These are phyloP conservation scores for Cenococcum geophilum DNA, from an alignment of 495 filamentous ascomycete species.

Conservation along the genomic window DNA sequence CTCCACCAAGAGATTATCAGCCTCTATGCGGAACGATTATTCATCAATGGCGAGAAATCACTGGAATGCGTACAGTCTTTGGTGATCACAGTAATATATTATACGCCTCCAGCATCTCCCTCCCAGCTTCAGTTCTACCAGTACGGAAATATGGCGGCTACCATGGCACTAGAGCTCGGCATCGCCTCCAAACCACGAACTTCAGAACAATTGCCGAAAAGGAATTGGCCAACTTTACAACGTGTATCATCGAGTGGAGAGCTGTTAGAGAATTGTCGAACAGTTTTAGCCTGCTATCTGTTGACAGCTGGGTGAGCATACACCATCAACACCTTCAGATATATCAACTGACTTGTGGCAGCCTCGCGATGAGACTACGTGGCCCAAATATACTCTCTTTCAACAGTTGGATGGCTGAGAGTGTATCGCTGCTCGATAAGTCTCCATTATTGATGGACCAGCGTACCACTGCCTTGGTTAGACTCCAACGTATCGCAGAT, in stretches of 20 bases:
- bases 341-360: constrained; percentile 20
- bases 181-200: constrained; percentile 40
- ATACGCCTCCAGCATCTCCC: constrained; percentile 45
- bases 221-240: constrained; percentile 11
- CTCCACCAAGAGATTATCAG: constrained; percentile 47
- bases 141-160: constrained; percentile 50
- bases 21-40: constrained; percentile 46
- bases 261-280: constrained; percentile 34
- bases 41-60: constrained; percentile 50
- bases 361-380: constrained; percentile 49
- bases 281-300: constrained; percentile 47
- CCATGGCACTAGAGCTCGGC: constrained; percentile 52
- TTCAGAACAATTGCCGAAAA: constrained; percentile 25
- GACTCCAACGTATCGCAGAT: constrained; percentile 47
- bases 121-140: constrained; percentile 49
- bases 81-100: constrained; percentile 47
- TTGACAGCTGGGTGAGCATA: constrained; percentile 37
- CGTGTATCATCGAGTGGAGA: constrained; percentile 23
- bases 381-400: constrained; percentile 48
- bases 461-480: constrained; percentile 43
- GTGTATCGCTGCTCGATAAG: constrained; percentile 40
- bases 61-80: constrained; percentile 50
- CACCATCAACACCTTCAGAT: neutral
- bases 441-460: constrained; percentile 44
- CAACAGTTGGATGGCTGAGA: constrained; percentile 50